Percentiles rank a stretch among this genome's conserved stretches.
phyloP scores from a whole-genome alignment of 768 basidiomycete genomes.

The Lyophyllum semitale region DNA sequence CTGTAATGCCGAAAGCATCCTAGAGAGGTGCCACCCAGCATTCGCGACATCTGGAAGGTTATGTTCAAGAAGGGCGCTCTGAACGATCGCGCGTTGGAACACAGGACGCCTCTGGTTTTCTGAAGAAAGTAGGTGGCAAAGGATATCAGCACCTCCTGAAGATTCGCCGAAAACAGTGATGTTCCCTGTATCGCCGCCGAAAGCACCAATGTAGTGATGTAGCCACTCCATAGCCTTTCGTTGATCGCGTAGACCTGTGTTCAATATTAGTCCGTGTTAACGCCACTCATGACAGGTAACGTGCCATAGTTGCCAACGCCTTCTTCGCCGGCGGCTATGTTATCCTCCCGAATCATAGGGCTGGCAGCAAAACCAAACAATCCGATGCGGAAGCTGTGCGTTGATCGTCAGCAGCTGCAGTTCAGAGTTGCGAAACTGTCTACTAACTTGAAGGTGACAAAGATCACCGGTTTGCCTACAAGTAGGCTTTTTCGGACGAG shows the following conservation, averaged over 20 bases:
- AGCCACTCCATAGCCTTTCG: slow-evolving; percentile 66
- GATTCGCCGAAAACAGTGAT: slow-evolving; percentile 54
- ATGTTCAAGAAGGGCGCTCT: slow-evolving; percentile 66
- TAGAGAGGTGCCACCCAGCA: slow-evolving; percentile 69
- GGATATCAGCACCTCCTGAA: slow-evolving; percentile 58
- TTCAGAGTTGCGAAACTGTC: neutral
- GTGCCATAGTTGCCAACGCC: slow-evolving; percentile 80
- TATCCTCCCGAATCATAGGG: slow-evolving; percentile 66
- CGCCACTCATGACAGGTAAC: slow-evolving; percentile 17
- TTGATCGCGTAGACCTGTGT: slow-evolving; percentile 63
- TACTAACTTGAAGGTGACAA: slow-evolving; percentile 77
- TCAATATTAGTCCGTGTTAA: slow-evolving; percentile 8
- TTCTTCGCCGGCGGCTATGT: slow-evolving; percentile 60
- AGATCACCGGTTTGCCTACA: slow-evolving; percentile 63
- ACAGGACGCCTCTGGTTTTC: slow-evolving; percentile 60
- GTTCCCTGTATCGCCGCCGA: slow-evolving; percentile 69
- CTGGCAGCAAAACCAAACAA: slow-evolving; percentile 77
- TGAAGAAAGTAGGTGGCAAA: slow-evolving; percentile 63
- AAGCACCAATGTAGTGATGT: slow-evolving; percentile 56
- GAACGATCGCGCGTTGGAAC: slow-evolving; percentile 76
- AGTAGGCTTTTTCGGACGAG: slow-evolving; percentile 69
- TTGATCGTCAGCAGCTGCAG: neutral
- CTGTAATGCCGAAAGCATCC: slow-evolving; percentile 58
- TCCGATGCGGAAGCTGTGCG: slow-evolving; percentile 72
- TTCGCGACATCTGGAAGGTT: slow-evolving; percentile 58